These are phyloP conservation scores for Colletotrichum sp. DNA, from an alignment of 2,329 filamentous ascomycete species.

Conservation along the genomic window DNA sequence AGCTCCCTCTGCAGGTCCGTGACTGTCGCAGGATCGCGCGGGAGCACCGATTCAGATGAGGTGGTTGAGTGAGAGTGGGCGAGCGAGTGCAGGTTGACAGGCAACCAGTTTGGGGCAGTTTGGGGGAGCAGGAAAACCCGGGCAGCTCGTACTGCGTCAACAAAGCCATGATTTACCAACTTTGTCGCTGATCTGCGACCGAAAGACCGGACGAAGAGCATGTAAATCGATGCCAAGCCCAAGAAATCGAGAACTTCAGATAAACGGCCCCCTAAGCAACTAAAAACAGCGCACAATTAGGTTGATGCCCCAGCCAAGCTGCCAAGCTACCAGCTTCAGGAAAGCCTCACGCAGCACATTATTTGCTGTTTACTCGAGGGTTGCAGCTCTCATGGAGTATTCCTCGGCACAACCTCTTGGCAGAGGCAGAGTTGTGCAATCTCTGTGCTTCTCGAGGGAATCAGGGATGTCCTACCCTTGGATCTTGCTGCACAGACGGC, in stretches of 20 bases:
- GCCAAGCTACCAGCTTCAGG: background rate
- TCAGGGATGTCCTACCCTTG: background rate
- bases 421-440: background rate
- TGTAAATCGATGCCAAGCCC: background rate
- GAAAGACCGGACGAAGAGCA: background rate
- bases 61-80: background rate
- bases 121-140: background rate
- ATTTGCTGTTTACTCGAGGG: background rate
- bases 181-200: background rate
- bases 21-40: background rate
- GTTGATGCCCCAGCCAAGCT: background rate
- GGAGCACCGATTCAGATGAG: background rate
- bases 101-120: background rate
- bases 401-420: background rate
- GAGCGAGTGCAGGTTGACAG: background rate
- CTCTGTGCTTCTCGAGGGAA: background rate
- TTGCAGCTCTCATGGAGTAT: background rate
- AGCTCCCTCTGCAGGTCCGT: background rate
- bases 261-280: background rate
- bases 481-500: conserved; percentile 7
- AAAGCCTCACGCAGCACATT: background rate
- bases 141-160: background rate
- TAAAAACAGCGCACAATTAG: background rate
- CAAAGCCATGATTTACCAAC: background rate
- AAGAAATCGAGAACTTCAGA: background rate